These are phyloP conservation scores for Myxozyma geophila DNA, from an alignment of 805 yeast species.

Conservation along the genomic window DNA sequence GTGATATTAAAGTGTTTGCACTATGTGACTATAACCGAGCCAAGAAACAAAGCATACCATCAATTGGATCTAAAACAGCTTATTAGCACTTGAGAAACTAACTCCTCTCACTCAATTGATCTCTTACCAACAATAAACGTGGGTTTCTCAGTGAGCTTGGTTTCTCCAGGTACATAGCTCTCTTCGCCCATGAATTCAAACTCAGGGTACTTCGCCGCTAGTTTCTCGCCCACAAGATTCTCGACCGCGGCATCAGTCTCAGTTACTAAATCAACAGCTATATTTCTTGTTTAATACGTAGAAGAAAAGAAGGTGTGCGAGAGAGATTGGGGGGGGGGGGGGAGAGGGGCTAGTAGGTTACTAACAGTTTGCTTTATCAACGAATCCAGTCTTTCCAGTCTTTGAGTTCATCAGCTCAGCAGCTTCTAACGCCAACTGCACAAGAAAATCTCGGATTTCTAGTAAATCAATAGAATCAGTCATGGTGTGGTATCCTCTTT, in stretches of 20 bases:
- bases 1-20: not conserved
- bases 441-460: conserved; percentile 48
- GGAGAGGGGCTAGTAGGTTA: not conserved
- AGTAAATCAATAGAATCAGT: conserved; percentile 40
- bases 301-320: too few relatives aligned
- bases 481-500: not conserved
- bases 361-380: conserved; percentile 57
- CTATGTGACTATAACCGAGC: not conserved
- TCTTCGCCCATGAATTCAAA: conserved; percentile 67
- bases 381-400: conserved; percentile 55
- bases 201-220: conserved; percentile 51
- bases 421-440: conserved; percentile 51
- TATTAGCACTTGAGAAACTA: not conserved
- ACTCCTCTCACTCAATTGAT: conserved; percentile 39
- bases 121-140: conserved; percentile 66
- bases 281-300: not conserved
- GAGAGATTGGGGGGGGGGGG: not conserved
- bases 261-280: conserved; percentile 64
- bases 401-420: conserved; percentile 56
- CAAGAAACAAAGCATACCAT: conserved; percentile 22
- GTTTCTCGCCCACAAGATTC: conserved; percentile 45
- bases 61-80: conserved; percentile 37
- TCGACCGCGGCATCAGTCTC: conserved; percentile 64
- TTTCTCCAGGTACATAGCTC: conserved; percentile 55
- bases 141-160: conserved; percentile 56